These are phyloP conservation scores for Ogataea henricii DNA, from an alignment of 805 yeast genomes.

Conservation along the genomic window DNA sequence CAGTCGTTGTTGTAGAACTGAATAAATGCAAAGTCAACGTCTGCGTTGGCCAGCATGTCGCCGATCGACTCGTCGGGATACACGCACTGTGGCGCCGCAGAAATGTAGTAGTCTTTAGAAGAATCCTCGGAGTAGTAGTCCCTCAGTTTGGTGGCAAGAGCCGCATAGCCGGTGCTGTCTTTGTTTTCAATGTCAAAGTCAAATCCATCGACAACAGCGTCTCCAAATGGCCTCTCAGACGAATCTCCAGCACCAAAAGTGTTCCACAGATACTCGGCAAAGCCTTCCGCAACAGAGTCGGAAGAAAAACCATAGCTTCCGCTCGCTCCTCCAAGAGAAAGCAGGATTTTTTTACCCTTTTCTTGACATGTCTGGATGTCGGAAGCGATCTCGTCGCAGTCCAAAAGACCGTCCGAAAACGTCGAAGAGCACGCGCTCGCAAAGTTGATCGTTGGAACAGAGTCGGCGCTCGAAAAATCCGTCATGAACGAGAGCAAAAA, in stretches of 20 bases:
- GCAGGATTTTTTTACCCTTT: slow-evolving; percentile 72
- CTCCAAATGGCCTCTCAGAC: slow-evolving; percentile 60
- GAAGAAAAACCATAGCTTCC: slow-evolving; percentile 56
- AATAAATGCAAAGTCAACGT: slow-evolving; percentile 78
- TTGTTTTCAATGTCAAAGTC: slow-evolving; percentile 71
- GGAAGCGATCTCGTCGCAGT: slow-evolving; percentile 47
- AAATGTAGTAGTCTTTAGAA: slow-evolving; percentile 65
- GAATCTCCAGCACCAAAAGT: slow-evolving; percentile 62
- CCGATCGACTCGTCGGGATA: slow-evolving; percentile 71
- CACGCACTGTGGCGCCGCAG: slow-evolving; percentile 93
- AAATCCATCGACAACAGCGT: slow-evolving; percentile 80
- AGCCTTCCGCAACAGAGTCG: slow-evolving; percentile 56
- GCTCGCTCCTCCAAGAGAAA: slow-evolving; percentile 77
- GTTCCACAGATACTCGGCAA: slow-evolving; percentile 62
- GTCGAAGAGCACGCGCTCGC: slow-evolving; percentile 50
- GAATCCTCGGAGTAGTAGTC: slow-evolving; percentile 37
- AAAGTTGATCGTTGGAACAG: slow-evolving; percentile 53
- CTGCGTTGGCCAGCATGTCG: slow-evolving; percentile 47
- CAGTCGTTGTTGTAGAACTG: slow-evolving; percentile 92
- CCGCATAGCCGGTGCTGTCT: slow-evolving; percentile 63
- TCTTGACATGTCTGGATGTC: slow-evolving; percentile 78
- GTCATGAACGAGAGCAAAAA: slow-evolving; percentile 70
- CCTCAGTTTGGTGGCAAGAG: slow-evolving; percentile 54
- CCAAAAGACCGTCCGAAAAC: slow-evolving; percentile 44
- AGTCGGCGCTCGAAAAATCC: slow-evolving; percentile 50